Evolutionary conservation across 352 stramenopile genomes (phyloP).

Genomic region (Globisporangium cylindrosporum): DNA sequence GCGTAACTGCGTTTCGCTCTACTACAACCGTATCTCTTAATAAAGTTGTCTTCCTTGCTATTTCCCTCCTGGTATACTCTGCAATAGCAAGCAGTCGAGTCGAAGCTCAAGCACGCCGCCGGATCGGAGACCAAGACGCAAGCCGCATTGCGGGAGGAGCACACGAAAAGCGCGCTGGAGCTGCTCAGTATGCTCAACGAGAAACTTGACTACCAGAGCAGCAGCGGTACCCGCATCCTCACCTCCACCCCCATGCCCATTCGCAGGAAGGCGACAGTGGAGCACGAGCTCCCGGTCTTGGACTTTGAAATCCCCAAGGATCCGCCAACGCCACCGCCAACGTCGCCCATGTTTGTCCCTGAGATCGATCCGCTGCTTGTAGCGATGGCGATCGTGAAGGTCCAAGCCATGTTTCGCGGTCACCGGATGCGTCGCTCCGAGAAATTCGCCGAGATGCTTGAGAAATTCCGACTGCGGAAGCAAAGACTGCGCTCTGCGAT

Average conservation of each 20-base stretch:
- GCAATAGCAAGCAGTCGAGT: slow-evolving; percentile 46
- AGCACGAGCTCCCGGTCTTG: neutral
- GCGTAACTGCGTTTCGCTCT: neutral
- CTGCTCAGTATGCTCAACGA: slow-evolving; percentile 59
- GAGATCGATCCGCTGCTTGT: slow-evolving; percentile 21
- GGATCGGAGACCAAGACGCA: slow-evolving; percentile 27
- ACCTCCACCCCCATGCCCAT: neutral
- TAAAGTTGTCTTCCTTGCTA: neutral
- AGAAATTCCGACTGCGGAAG: slow-evolving; percentile 29
- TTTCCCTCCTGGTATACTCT: neutral
- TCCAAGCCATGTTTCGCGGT: slow-evolving; percentile 37
- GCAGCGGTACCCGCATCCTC: neutral
- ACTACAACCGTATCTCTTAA: neutral
- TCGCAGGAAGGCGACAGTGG: neutral
- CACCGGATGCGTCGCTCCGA: slow-evolving; percentile 26
- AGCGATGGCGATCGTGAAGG: slow-evolving; percentile 24
- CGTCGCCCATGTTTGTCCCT: neutral
- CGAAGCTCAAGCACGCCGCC: slow-evolving; percentile 40
- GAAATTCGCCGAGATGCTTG: slow-evolving; percentile 27
- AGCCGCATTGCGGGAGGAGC: slow-evolving; percentile 42
- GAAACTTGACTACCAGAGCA: slow-evolving; percentile 24
- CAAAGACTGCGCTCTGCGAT: slow-evolving; percentile 28
- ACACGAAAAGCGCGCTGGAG: slow-evolving; percentile 46
- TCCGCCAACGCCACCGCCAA: neutral
- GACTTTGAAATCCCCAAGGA: neutral